A percentile compares a stretch with the other conserved stretches of the same genome.
phyloP scores from a whole-genome alignment of 108 stramenopile genomes.

The Bacterosira constricta region DNA sequence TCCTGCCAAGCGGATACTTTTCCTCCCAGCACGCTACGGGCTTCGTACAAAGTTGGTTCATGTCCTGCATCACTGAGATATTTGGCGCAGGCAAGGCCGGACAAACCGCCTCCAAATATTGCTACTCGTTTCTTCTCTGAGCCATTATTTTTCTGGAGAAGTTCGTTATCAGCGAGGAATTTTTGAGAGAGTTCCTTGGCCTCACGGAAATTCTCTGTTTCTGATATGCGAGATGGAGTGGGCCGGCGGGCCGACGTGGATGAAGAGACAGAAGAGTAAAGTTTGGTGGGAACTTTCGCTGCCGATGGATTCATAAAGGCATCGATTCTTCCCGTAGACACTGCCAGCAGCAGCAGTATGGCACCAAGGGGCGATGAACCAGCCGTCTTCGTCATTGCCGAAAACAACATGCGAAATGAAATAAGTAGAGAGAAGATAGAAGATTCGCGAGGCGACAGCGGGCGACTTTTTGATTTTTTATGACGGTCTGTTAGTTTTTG shows the following conservation, averaged over 20 bases:
- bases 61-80: constrained; percentile 93
- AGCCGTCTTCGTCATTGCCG: too few species aligned
- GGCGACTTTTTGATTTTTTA: too few species aligned
- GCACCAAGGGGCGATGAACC: too few species aligned
- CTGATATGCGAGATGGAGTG: constrained; percentile 46
- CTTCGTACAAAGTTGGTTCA: constrained; percentile 85
- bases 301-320: background rate
- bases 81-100: constrained; percentile 93
- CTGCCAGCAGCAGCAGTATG: background rate
- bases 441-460: too few species aligned
- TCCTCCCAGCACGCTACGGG: constrained; percentile 87
- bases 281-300: background rate
- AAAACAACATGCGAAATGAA: too few species aligned
- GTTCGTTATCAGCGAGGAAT: constrained; percentile 20
- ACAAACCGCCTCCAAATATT: constrained; percentile 92
- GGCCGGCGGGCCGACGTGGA: constrained; percentile 28
- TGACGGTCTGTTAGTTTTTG: too few species aligned
- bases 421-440: too few species aligned
- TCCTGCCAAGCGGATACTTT: constrained; percentile 95
- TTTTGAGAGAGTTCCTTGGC: constrained; percentile 43
- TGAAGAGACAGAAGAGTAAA: too few species aligned
- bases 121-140: constrained; percentile 76
- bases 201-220: constrained; percentile 47
- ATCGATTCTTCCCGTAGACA: background rate
- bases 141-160: background rate